Percentiles rank a stretch among this genome's conserved stretches.
Conservation (phyloP, 2,329 filamentous ascomycete genomes). For the Alternaria gaisen region DNA sequence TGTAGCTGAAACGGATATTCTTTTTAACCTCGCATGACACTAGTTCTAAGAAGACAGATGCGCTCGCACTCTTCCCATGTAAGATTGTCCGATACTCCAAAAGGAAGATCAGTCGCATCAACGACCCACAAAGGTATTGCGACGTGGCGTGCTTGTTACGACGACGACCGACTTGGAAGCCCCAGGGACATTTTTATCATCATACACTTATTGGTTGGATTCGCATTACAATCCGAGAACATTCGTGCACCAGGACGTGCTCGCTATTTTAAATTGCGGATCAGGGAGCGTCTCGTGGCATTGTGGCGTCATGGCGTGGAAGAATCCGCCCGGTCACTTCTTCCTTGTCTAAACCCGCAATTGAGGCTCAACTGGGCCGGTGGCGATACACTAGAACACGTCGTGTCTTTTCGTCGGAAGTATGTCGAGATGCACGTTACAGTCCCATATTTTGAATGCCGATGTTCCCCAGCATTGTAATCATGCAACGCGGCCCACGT, state of each 20-base stretch:
- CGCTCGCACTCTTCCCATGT: not conserved
- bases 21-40: not conserved
- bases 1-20: conserved; percentile 3
- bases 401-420: not conserved
- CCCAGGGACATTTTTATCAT: not conserved
- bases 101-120: not conserved
- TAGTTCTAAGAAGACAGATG: not conserved
- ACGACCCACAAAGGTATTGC: not conserved
- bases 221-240: not conserved
- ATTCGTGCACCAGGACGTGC: not conserved
- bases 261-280: not conserved
- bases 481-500: not conserved
- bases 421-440: not conserved
- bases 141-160: not conserved
- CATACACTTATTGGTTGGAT: not conserved
- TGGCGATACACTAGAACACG: not conserved
- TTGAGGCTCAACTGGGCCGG: not conserved
- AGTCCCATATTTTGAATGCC: conserved; percentile 1
- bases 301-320: not conserved
- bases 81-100: not conserved
- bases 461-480: conserved; percentile 6
- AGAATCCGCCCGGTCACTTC: not conserved
- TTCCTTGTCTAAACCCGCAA: not conserved
- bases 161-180: not conserved
- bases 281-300: not conserved